Evolutionary conservation across 2,329 filamentous ascomycete species (phyloP).

Genomic region (Beauveria australis): DNA sequence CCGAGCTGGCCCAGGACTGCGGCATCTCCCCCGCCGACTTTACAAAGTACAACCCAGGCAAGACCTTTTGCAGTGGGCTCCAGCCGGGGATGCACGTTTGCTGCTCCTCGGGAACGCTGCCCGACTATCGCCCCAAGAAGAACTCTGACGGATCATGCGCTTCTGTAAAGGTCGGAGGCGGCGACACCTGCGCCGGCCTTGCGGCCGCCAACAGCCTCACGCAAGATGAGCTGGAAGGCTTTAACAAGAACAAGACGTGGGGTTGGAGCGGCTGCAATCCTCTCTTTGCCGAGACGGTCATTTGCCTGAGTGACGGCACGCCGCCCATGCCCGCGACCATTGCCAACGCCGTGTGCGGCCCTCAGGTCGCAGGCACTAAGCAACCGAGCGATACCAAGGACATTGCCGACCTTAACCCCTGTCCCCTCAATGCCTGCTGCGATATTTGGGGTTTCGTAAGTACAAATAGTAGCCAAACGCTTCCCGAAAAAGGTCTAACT

Average conservation of each 20-base stretch:
- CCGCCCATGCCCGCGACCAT: conserved; percentile 16
- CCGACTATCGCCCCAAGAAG: conserved; percentile 25
- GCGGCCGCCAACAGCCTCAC: conserved; percentile 16
- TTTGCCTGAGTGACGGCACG: conserved; percentile 17
- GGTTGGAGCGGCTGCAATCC: conserved; percentile 16
- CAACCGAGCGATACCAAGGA: conserved; percentile 7
- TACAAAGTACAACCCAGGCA: conserved; percentile 22
- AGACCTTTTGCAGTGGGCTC: conserved; percentile 25
- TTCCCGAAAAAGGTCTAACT: too few species aligned
- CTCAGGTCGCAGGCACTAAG: conserved; percentile 17
- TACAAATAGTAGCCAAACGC: too few species aligned
- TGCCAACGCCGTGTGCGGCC: conserved; percentile 17
- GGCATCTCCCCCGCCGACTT: conserved; percentile 30
- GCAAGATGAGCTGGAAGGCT: conserved; percentile 13
- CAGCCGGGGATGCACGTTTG: conserved; percentile 26
- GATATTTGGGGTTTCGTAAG: conserved; percentile 25
- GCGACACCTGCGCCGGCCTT: conserved; percentile 26
- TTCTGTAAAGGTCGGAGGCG: conserved; percentile 22
- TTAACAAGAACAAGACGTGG: conserved; percentile 21
- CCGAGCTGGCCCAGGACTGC: conserved; percentile 14
- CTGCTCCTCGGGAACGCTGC: conserved; percentile 27
- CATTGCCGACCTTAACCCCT: conserved; percentile 20
- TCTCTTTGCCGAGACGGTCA: conserved; percentile 10
- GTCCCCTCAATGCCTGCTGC: conserved; percentile 22
- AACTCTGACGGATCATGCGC: conserved; percentile 27